phyloP scores from a whole-genome alignment of 164 flowering plant genomes.

The Stephania japonica region DNA sequence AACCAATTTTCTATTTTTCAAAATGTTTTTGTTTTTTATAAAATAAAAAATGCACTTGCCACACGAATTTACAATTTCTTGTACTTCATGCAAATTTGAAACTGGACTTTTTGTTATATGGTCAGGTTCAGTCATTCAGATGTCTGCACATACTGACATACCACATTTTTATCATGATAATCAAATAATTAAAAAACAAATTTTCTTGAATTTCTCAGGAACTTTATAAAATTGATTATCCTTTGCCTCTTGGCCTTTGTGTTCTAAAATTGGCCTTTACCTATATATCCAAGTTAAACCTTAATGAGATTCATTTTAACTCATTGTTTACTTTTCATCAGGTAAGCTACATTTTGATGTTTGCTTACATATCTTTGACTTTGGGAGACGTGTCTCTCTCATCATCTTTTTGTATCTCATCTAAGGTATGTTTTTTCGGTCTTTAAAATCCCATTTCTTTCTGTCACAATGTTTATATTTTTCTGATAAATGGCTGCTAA shows the following conservation, averaged over 20 bases:
- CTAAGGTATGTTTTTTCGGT: slow-evolving; percentile 62
- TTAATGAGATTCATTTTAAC: neutral
- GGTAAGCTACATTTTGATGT: slow-evolving; percentile 99
- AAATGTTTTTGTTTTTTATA: neutral
- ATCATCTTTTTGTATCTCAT: slow-evolving; percentile 64
- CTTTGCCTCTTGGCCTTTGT: neutral
- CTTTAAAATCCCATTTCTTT: neutral
- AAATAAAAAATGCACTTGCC: neutral
- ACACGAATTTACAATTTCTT: neutral
- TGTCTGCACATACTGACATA: neutral
- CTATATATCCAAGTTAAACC: neutral
- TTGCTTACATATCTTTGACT: slow-evolving; percentile 91
- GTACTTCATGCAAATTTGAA: neutral
- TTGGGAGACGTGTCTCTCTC: slow-evolving; percentile 73
- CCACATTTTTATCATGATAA: too few relatives aligned
- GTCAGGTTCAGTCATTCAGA: neutral
- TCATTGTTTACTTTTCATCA: slow-evolving; percentile 30
- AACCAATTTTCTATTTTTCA: neutral
- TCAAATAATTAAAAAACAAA: too few relatives aligned
- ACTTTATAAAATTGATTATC: neutral
- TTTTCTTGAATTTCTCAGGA: too few relatives aligned
- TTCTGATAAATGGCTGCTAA: neutral
- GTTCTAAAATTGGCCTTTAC: neutral
- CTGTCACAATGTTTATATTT: neutral
- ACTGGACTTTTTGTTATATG: neutral